Base-by-base conservation (phyloP, 495 filamentous ascomycete genomes). In the Penicillium fimorum region DNA sequence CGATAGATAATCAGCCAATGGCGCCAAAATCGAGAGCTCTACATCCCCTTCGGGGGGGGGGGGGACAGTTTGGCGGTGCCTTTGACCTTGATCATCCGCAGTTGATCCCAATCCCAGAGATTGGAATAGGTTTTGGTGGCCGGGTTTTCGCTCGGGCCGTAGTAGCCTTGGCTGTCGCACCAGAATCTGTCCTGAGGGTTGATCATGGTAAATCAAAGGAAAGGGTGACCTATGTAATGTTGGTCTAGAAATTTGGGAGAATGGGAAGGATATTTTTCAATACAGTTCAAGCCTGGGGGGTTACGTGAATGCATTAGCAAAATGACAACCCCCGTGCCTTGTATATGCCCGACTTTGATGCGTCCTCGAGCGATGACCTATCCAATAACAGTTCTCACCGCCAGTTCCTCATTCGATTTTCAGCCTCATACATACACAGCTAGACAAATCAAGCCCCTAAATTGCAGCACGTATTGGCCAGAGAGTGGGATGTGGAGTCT, bases 41-140 rank as follows among this genome's bases (percentile, higher is more conserved):
- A 59, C 15, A 48, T 65, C 51, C 32, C 57, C 57, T 8, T 63
- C 53, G 32, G 59, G 59, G 12, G 25, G 59, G 38, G 63, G n/a
- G n/a, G n/a, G n/a, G n/a, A 66, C 0, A 68, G 57, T 33, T 63
- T 63, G n/a, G 62, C 63, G 15, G 55, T 61, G 33, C 63, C 63
- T 57, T 66, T 66, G 24, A 68, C 40, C 37, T 66, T 66, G 32
- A 64, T 40, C 58, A 62, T 55, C n/a, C 55, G 48, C 35, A 61
- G 27, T 27, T 48, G 58, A 49, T 57, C 58, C 58, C 55, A 68
- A 47, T 68, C 63, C 65, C 63, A 66, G 45, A 66, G 58, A 33
- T 68, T 56, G 55, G 53, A 68, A 25, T 61, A 33, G 13, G 54
- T 30, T 44, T 57, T 15, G 37, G 58, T 53, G 9, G 33, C 18